Conservation (phyloP, 768 basidiomycete species). For the Collybia sp. region DNA sequence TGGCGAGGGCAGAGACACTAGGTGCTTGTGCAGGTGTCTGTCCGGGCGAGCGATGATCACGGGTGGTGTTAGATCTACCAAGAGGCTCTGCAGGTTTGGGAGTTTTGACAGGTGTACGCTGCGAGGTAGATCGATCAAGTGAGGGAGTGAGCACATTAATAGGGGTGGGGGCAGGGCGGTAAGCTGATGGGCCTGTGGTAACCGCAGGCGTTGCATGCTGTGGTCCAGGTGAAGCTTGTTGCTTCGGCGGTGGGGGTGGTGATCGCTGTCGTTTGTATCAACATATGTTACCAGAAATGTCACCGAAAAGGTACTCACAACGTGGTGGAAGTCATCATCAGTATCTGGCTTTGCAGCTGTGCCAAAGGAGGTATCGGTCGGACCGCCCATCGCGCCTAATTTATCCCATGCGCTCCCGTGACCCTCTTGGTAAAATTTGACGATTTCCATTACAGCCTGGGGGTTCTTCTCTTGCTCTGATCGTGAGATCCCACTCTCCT, state of each 20-base stretch:
- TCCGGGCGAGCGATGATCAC: conserved; percentile 51
- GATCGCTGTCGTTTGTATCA: conserved; percentile 29
- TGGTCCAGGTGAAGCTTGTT: conserved; percentile 20
- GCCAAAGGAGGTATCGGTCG: conserved; percentile 9
- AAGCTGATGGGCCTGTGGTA: conserved; percentile 45
- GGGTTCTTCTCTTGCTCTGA: conserved; percentile 97
- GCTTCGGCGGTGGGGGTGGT: conserved; percentile 48
- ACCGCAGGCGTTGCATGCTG: conserved; percentile 20
- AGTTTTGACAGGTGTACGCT: conserved; percentile 62
- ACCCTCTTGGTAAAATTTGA: conserved; percentile 96
- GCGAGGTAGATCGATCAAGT: conserved; percentile 86
- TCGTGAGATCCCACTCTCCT: conserved; percentile 93
- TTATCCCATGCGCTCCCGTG: conserved; percentile 83
- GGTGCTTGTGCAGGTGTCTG: conserved; percentile 21
- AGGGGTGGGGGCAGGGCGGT: conserved; percentile 76
- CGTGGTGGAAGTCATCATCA: conserved; percentile 51
- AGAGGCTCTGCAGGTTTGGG: conserved; percentile 43
- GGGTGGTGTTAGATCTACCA: conserved; percentile 65
- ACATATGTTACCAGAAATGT: conserved; percentile 3
- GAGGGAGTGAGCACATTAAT: conserved; percentile 58
- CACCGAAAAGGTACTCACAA: conserved; percentile 37
- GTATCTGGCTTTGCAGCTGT: conserved; percentile 22
- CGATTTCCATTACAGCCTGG: conserved; percentile 96
- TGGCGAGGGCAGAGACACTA: conserved; percentile 14
- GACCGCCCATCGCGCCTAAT: conserved; percentile 55